Base-by-base conservation (phyloP, 495 filamentous ascomycete species). In the Penicillium verhagenii region DNA sequence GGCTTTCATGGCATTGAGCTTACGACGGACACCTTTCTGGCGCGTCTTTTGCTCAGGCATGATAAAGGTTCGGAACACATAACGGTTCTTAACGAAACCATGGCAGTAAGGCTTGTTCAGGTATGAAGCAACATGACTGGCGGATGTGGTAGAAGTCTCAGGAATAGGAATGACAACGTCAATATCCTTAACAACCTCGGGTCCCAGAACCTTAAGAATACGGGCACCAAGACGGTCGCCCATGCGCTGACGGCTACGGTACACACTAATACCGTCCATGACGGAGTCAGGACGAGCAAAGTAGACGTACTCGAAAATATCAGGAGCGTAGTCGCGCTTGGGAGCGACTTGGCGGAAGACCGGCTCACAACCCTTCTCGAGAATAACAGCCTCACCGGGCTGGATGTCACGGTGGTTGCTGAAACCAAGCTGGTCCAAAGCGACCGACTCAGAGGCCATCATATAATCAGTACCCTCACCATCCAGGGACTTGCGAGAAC, bases 381-480 rank as follows among this genome's bases (percentile, higher is more conserved):
- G 89, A 62, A 98, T 92, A 49, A 97, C 92, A 19, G 95, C 95
- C 73, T 97, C 84, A 33, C 94, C 94, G 4, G 95, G 95, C 29
- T 87, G 72, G 55, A 97, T 91, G 66, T 97, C 92, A 33, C 78
- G 71, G 59, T 96, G 89, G 66, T 91, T 79, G 20, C 69, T 74
- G 78, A 96, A 97, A 18, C 91, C 93, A 28, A 95, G 83, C 63
- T 96, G 92, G 50, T 86, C 82, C 38, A 98, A 76, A 45, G 94
- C 94, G 54, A 97, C 89, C 28, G 89, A 94, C 72, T 98, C 94
- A n/a, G 91, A 96, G 0, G 94, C 90, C 78, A 98, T 85, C 89
- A 97, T 95, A 74, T 97, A 98, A 72, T 97, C 94, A 49, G 66
- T 89, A 19, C 87, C 88, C 0, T 83, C 79, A 23, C 81, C 80